Conservation (phyloP, 2,329 filamentous ascomycete genomes). For the Aphanocladium album region DNA sequence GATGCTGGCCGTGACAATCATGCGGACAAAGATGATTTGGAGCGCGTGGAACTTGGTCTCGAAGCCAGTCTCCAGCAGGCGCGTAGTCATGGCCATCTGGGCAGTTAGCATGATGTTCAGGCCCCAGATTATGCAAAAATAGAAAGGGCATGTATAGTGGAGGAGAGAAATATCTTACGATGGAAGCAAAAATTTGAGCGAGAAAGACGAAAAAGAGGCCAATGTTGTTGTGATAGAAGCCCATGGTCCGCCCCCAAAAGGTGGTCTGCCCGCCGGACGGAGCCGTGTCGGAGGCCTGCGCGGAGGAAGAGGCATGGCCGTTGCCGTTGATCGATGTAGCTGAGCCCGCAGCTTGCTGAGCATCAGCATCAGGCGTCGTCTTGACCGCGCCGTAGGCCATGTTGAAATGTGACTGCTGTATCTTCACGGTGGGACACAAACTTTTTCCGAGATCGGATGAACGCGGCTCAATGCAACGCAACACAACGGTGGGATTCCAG, state of each 20-base stretch:
- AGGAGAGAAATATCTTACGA: slow-evolving; percentile 24
- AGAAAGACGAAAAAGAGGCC: slow-evolving; percentile 36
- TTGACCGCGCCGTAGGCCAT: slow-evolving; percentile 11
- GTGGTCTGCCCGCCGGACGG: not conserved
- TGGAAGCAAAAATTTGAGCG: slow-evolving; percentile 36
- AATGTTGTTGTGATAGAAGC: slow-evolving; percentile 44
- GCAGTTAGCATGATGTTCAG: slow-evolving; percentile 12
- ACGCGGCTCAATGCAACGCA: too few species aligned
- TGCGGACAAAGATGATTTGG: slow-evolving; percentile 39
- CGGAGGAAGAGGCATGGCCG: not conserved
- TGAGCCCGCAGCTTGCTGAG: not conserved
- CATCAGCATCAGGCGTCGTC: not conserved
- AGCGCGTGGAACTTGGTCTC: slow-evolving; percentile 35
- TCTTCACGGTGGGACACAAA: not conserved
- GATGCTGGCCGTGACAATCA: slow-evolving; percentile 32
- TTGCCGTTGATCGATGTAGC: not conserved
- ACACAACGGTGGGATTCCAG: too few species aligned
- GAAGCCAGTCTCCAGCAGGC: slow-evolving; percentile 29
- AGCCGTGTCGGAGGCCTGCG: not conserved
- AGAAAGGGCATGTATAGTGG: too few species aligned
- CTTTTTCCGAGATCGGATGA: not conserved
- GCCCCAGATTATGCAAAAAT: too few species aligned
- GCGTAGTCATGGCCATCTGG: slow-evolving; percentile 37
- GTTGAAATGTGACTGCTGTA: not conserved
- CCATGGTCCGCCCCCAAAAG: slow-evolving; percentile 15